phyloP scores from a whole-genome alignment of 352 stramenopile genomes.

The Globisporangium viniferum region DNA sequence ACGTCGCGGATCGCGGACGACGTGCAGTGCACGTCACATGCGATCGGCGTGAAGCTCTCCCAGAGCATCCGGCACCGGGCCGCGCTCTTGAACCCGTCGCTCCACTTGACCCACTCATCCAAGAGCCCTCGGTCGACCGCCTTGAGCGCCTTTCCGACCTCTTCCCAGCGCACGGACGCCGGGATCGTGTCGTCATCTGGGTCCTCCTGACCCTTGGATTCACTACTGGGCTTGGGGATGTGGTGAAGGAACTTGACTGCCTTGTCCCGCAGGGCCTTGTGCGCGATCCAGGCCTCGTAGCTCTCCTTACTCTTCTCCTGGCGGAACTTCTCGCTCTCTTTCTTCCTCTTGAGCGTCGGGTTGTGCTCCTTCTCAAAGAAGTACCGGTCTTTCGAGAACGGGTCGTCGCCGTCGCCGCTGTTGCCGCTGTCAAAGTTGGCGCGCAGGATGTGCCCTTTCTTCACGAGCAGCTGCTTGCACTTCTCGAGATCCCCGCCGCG shows the following conservation, averaged over 20 bases:
- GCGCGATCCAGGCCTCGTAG: constrained; percentile 70
- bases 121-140: constrained; percentile 81
- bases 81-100: constrained; percentile 47
- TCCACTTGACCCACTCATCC: constrained; percentile 84
- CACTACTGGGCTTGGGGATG: constrained; percentile 46
- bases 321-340: constrained; percentile 35
- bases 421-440: constrained; percentile 60
- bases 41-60: constrained; percentile 81
- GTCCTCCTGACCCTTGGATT: neutral
- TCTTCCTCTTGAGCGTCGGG: constrained; percentile 45
- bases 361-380: constrained; percentile 74
- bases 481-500: constrained; percentile 82
- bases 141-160: constrained; percentile 88
- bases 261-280: constrained; percentile 80
- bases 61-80: constrained; percentile 70
- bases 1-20: constrained; percentile 85
- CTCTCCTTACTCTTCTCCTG: constrained; percentile 64
- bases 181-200: constrained; percentile 28
- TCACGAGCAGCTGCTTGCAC: constrained; percentile 65
- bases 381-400: constrained; percentile 71
- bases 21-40: constrained; percentile 87
- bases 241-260: constrained; percentile 70
- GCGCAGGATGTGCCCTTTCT: constrained; percentile 71
- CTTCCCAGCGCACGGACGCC: constrained; percentile 54
- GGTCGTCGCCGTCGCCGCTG: constrained; percentile 35